Evolutionary conservation across 2,329 filamentous ascomycete species (phyloP).

Genomic region (Stemphylium lycopersici): DNA sequence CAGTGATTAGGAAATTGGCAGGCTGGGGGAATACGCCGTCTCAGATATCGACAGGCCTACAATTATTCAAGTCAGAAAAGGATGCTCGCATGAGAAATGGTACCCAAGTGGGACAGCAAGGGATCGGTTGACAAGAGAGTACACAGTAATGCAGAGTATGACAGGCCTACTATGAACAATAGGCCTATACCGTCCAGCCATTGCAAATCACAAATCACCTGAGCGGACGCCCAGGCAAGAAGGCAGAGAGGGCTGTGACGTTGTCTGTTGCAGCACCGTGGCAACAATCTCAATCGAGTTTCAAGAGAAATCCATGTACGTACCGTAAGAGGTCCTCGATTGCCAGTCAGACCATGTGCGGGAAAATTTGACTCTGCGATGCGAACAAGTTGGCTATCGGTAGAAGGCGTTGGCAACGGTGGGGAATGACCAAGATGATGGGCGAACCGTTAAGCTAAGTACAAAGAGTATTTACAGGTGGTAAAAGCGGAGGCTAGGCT

Average conservation of each 20-base stretch:
- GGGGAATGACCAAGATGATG: constrained; percentile 4
- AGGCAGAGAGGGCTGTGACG: constrained; percentile 36
- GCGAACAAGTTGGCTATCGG: constrained; percentile 2
- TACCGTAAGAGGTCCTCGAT: constrained; percentile 49
- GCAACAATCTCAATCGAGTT: constrained; percentile 40
- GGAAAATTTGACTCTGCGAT: constrained; percentile 21
- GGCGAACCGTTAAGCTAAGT: constrained; percentile 18
- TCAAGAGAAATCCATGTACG: constrained; percentile 41
- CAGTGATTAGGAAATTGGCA: constrained; percentile 19
- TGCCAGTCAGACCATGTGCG: constrained; percentile 34
- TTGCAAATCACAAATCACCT: constrained; percentile 10
- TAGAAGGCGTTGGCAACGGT: background rate
- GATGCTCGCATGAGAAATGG: constrained; percentile 36
- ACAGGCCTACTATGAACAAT: constrained; percentile 13
- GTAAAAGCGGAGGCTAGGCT: constrained; percentile 18
- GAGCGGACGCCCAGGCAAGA: constrained; percentile 22
- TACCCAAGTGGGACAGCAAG: constrained; percentile 30
- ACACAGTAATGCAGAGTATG: constrained; percentile 24
- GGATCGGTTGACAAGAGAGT: constrained; percentile 20
- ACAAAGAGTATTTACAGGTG: constrained; percentile 18
- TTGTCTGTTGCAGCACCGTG: constrained; percentile 38
- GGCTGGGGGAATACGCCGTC: constrained; percentile 14
- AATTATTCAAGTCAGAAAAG: constrained; percentile 32
- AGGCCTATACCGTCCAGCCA: constrained; percentile 5
- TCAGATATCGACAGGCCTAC: constrained; percentile 36